Conservation (phyloP, 257 asterid genomes). For the Salvia hispanica region DNA sequence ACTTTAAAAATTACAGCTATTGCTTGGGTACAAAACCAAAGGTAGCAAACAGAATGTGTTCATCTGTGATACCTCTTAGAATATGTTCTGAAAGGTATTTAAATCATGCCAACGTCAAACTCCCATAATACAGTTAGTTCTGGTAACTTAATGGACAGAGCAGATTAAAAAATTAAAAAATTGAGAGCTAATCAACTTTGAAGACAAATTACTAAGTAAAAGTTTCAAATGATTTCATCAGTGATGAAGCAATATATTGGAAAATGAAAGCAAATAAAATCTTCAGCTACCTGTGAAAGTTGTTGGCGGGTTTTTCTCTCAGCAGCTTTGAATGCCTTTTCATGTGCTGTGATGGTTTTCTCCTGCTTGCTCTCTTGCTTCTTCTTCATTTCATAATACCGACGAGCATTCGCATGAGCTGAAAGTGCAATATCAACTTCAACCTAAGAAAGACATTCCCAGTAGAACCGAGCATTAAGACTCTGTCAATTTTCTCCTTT, state of each 20-base stretch:
- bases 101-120: constrained; percentile 20
- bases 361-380: constrained; percentile 95
- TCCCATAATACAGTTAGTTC: not conserved
- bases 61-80: not conserved
- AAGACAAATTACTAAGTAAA: not conserved
- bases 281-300: constrained; percentile 82
- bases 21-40: constrained; percentile 13
- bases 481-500: constrained; percentile 1
- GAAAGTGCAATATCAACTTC: constrained; percentile 96
- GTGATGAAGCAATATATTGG: constrained; percentile 13
- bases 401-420: constrained; percentile 99
- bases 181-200: not conserved
- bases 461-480: constrained; percentile 22
- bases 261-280: constrained; percentile 26
- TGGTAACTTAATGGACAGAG: constrained; percentile 13
- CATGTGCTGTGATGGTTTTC: constrained; percentile 88
- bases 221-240: constrained; percentile 2
- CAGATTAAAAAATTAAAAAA: constrained; percentile 6
- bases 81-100: constrained; percentile 18
- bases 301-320: constrained; percentile 90
- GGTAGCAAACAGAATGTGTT: constrained; percentile 11
- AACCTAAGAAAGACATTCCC: constrained; percentile 54
- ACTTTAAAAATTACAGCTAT: constrained; percentile 16
- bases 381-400: constrained; percentile 93
- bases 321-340: constrained; percentile 96